phyloP scores from a whole-genome alignment of 2,329 filamentous ascomycete species.

The Claviceps capensis region DNA sequence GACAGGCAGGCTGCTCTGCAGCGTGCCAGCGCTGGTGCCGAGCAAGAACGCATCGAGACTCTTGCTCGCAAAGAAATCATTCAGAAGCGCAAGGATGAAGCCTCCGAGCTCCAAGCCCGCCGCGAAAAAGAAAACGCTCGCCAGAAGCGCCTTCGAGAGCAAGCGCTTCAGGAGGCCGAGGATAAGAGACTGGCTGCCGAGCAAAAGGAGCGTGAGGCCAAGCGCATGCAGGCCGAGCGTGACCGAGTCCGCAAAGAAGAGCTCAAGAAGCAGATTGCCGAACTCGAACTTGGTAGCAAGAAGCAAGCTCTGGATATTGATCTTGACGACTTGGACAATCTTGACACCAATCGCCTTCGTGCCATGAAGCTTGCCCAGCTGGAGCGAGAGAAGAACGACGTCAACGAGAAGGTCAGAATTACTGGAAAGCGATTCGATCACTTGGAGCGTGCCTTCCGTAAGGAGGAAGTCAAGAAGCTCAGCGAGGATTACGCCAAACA shows the following conservation, averaged over 20 bases:
- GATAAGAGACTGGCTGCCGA: constrained; percentile 81
- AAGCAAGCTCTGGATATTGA: constrained; percentile 60
- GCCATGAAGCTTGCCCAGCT: constrained; percentile 90
- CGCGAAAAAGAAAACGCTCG: constrained; percentile 88
- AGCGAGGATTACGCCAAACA: constrained; percentile 74
- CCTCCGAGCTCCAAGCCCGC: constrained; percentile 74
- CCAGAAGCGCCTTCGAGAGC: constrained; percentile 72
- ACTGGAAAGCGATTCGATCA: constrained; percentile 95
- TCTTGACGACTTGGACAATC: constrained; percentile 65
- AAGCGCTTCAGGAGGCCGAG: constrained; percentile 82
- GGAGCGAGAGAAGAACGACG: constrained; percentile 94
- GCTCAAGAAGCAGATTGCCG: constrained; percentile 80
- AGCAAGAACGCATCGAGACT: constrained; percentile 77
- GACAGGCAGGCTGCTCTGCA: constrained; percentile 68
- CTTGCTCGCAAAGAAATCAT: constrained; percentile 82
- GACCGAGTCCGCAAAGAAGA: constrained; percentile 86
- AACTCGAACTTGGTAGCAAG: constrained; percentile 68
- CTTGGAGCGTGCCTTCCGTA: constrained; percentile 88
- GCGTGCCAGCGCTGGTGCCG: constrained; percentile 75
- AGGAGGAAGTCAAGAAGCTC: constrained; percentile 89
- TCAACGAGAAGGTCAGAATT: constrained; percentile 79
- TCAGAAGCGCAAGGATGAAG: constrained; percentile 91
- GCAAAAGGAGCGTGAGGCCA: constrained; percentile 78
- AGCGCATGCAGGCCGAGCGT: constrained; percentile 73
- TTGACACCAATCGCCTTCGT: constrained; percentile 82